Percentiles rank a stretch among this genome's conserved stretches.
These are phyloP conservation scores for Nitzschia putrida DNA, from an alignment of 108 stramenopile species.

Conservation along the genomic window DNA sequence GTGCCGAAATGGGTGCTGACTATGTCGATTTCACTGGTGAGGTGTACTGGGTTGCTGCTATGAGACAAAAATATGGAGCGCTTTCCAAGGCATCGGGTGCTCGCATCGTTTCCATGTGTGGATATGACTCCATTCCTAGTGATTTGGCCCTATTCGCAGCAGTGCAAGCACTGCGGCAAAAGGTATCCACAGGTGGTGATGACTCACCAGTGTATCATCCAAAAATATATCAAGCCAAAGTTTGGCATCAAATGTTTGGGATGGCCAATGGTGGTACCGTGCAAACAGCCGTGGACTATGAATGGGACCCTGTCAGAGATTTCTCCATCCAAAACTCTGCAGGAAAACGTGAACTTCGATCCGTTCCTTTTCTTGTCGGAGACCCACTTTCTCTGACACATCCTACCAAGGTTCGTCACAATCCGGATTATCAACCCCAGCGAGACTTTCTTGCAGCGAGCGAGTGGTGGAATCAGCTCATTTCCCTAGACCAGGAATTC, in stretches of 20 bases:
- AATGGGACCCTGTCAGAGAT: conserved; percentile 16
- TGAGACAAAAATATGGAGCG: conserved; percentile 62
- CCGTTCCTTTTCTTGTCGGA: conserved; percentile 37
- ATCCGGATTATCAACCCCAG: conserved; percentile 24
- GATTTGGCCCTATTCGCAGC: conserved; percentile 54
- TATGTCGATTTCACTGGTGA: conserved; percentile 95
- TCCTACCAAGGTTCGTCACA: conserved; percentile 21
- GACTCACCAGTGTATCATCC: conserved; percentile 13
- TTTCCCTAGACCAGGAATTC: conserved; percentile 27
- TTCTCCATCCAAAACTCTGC: neutral
- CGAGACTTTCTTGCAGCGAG: conserved; percentile 28
- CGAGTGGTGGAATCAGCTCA: conserved; percentile 54
- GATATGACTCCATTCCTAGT: conserved; percentile 86
- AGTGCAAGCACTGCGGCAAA: conserved; percentile 35
- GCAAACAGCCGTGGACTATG: conserved; percentile 29
- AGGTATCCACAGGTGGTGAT: neutral
- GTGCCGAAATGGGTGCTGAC: conserved; percentile 78
- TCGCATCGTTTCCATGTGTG: conserved; percentile 75
- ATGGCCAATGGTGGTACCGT: conserved; percentile 44
- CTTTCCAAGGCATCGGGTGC: conserved; percentile 61
- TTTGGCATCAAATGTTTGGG: conserved; percentile 44
- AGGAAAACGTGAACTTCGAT: conserved; percentile 5
- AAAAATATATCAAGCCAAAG: conserved; percentile 1
- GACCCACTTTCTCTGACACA: conserved; percentile 48
- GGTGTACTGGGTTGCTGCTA: conserved; percentile 74